These are phyloP conservation scores for Evernia prunastri DNA, from an alignment of 495 filamentous ascomycete species.

Conservation along the genomic window DNA sequence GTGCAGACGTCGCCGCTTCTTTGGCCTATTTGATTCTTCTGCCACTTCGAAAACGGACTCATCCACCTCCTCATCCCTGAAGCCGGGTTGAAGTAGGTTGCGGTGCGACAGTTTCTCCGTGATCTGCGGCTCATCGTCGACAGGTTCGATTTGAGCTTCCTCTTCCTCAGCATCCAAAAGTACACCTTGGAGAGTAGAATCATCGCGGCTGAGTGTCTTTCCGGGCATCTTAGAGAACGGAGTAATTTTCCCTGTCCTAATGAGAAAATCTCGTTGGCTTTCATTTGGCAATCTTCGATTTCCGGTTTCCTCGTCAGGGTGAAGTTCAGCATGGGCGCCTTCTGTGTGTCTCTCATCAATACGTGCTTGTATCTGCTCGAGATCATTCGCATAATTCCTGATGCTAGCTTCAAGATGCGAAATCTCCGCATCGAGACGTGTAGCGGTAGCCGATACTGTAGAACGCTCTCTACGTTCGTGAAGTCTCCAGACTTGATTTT, in stretches of 20 bases:
- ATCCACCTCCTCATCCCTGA: constrained; percentile 49
- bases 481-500: constrained; percentile 43
- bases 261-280: constrained; percentile 78
- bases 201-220: constrained; percentile 44
- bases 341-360: constrained; percentile 63
- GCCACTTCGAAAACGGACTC: constrained; percentile 28
- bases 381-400: constrained; percentile 54
- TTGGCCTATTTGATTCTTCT: constrained; percentile 26
- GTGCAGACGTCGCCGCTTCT: constrained; percentile 39
- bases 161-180: constrained; percentile 71
- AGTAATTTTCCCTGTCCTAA: constrained; percentile 94
- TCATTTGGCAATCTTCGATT: constrained; percentile 65
- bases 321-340: constrained; percentile 37
- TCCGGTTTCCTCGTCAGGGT: constrained; percentile 32
- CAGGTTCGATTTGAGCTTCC: constrained; percentile 42
- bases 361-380: constrained; percentile 68
- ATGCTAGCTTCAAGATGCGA: constrained; percentile 55
- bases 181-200: constrained; percentile 60
- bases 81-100: constrained; percentile 73
- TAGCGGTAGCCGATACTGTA: constrained; percentile 41
- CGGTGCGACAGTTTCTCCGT: constrained; percentile 57
- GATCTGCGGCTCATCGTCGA: constrained; percentile 33
- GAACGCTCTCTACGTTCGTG: constrained; percentile 46
- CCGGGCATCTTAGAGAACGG: constrained; percentile 73
- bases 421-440: constrained; percentile 56